phyloP scores from a whole-genome alignment of 1,139 yeast genomes.

The Candida smagusa region DNA sequence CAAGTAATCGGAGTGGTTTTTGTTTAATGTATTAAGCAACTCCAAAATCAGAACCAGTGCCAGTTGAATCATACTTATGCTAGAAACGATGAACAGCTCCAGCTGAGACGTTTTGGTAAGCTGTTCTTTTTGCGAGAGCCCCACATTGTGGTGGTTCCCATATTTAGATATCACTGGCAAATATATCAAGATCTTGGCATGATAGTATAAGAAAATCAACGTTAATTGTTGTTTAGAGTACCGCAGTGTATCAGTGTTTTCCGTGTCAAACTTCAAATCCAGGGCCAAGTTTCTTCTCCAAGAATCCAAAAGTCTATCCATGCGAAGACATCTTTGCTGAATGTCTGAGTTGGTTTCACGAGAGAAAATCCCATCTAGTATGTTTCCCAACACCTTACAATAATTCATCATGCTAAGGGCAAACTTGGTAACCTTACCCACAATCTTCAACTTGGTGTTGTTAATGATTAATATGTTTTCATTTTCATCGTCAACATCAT shows the following conservation, averaged over 20 bases:
- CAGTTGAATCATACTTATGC: conserved; percentile 72
- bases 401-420: conserved; percentile 67
- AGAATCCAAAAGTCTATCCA: conserved; percentile 69
- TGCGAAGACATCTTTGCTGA: conserved; percentile 40
- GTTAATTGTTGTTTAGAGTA: conserved; percentile 53
- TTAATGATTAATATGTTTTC: conserved; percentile 58
- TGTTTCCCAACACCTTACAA: conserved; percentile 69
- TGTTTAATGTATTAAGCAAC: conserved; percentile 51
- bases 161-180: conserved; percentile 63
- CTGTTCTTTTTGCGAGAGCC: conserved; percentile 40
- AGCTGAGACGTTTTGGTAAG: conserved; percentile 24
- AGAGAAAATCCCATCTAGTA: conserved; percentile 63
- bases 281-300: conserved; percentile 76
- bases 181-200: conserved; percentile 76
- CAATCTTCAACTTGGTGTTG: conserved; percentile 55
- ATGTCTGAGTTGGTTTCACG: conserved; percentile 37
- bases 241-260: conserved; percentile 53
- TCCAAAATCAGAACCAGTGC: conserved; percentile 66
- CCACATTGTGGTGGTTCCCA: conserved; percentile 45
- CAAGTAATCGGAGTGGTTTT: conserved; percentile 30
- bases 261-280: conserved; percentile 62
- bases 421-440: conserved; percentile 64
- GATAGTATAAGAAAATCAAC: conserved; percentile 66
- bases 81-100: conserved; percentile 25
- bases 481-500: conserved; percentile 40